Base-by-base conservation (phyloP, 768 basidiomycete species). In the Gautieria morchelliformis region DNA sequence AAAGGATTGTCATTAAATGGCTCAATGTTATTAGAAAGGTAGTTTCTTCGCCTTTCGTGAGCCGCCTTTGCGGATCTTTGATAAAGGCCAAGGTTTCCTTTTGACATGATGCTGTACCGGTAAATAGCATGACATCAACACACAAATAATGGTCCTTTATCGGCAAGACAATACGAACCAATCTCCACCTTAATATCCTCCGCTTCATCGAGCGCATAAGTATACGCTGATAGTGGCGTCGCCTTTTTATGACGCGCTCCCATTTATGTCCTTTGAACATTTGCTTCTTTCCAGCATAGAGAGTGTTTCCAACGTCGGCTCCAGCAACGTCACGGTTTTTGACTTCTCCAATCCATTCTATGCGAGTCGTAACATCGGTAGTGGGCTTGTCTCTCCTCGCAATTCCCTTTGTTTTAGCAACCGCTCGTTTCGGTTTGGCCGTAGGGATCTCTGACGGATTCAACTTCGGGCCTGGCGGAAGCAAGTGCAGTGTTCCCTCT, bases 201-300 rank as follows among this genome's bases (percentile, higher is more conserved):
- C 78, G 76, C 39, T 74, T 68, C 88, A 90, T 89, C 66, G 82
- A 79, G 63, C 81, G 77, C 76, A 90, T 71, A 57, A 87, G 71
- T 51, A 83, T 75, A 56, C 71, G 71, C 61, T 73, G 80, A 65
- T 75, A 78, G 64, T 70, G 70, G 56, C 71, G 68, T 62, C 73
- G 73, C 65, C 74, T 73, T 57, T 72, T 75, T 62, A 73, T 75
- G 61, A 72, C 66, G 37, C 87, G 79, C 71, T 92, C 85, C 85
- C 86, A 90, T 63, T 80, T 86, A 75, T 92, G 89, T n/a, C 89
- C 89, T 76, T 92, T 93, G 81, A 93, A 92, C 89, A 92, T 92
- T 60, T 78, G 75, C 76, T 82, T 86, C 79, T 79, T 87, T 58
- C 76, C 82, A 10, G 84, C 81, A 62, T 92, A 93, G 62, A 91